Evolutionary conservation across 768 basidiomycete species (phyloP), one percentile per base, ranked within the genome.

Genomic region (Boletus rubescentipes): DNA sequence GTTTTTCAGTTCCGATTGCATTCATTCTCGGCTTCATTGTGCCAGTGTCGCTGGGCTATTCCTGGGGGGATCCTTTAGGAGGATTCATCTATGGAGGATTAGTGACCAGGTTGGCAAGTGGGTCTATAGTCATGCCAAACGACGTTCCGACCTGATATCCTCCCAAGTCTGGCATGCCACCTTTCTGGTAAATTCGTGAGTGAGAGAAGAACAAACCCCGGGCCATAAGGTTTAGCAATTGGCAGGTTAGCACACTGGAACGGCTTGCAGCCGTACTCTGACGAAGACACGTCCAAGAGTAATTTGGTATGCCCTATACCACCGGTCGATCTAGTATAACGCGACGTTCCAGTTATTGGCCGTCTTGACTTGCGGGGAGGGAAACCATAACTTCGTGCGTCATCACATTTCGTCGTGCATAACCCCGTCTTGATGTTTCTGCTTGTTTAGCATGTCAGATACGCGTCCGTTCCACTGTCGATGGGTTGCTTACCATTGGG

Each of bases 341-440:
- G 9, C 11, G n/a, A 44, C 30, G 31, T 29, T 39, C 16, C 18
- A 57, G 55, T 35, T 57, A 20, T 39, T 57, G 54, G 55, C 55
- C 32, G 35, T 57, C 41, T 20, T 57, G 26, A 57, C 55, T 9
- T 31, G 55, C 18, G 55, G 55, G 21, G 54, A 57, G 12, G 55
- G 55, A 49, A 49, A 57, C 54, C 55, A 57, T 14, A 57, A 57
- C 30, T 57, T 57, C 34, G 55, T 57, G 46, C 36, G 55, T 56
- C 2, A 12, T 32, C 37, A 12, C 18, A 26, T 0, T 16, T 1
- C 15, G 29, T 21, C 4, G 5, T 34, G 6, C 29, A 18, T 18
- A 15, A 12, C 5, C n/a, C 3, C 20, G 1, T 34, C 3, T 15
- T 55, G 0, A 49, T n/a, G n/a, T n/a, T 12, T 21, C 36, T 47